Conservation (phyloP, 768 basidiomycete species). For the Russula sp. region DNA sequence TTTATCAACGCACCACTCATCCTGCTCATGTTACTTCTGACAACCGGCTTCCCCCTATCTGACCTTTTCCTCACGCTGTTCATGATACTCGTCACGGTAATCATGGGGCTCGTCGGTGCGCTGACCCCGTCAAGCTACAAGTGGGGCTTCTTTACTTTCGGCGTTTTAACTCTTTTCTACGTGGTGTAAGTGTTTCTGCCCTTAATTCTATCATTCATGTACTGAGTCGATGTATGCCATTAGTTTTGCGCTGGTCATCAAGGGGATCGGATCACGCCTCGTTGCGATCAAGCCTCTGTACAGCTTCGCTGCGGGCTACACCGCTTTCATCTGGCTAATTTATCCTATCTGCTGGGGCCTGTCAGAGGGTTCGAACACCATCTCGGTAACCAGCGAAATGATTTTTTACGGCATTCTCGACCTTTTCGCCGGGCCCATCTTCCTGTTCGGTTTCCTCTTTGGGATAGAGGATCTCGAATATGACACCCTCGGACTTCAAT, state of each 20-base stretch:
- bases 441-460: slow-evolving; percentile 34
- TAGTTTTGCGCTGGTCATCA: not conserved
- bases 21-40: slow-evolving; percentile 46
- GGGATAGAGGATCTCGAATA: slow-evolving; percentile 36
- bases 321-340: slow-evolving; percentile 52
- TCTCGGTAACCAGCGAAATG: slow-evolving; percentile 55
- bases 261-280: slow-evolving; percentile 4
- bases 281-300: not conserved
- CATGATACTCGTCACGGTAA: slow-evolving; percentile 48
- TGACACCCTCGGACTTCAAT: slow-evolving; percentile 34
- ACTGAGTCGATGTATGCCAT: not conserved
- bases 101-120: slow-evolving; percentile 49
- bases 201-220: slow-evolving; percentile 21
- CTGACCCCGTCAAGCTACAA: slow-evolving; percentile 53
- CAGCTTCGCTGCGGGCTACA: not conserved
- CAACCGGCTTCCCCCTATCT: slow-evolving; percentile 48
- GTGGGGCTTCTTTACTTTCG: slow-evolving; percentile 52
- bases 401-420: slow-evolving; percentile 53
- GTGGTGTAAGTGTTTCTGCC: slow-evolving; percentile 42
- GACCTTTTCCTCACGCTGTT: slow-evolving; percentile 48
- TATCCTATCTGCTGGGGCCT: slow-evolving; percentile 60
- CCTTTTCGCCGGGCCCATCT: slow-evolving; percentile 42
- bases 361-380: slow-evolving; percentile 52
- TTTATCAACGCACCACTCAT: slow-evolving; percentile 54
- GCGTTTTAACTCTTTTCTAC: slow-evolving; percentile 46